These are phyloP conservation scores for Schrenkiella parvula DNA, from an alignment of 345 rosid genomes.

Conservation along the genomic window DNA sequence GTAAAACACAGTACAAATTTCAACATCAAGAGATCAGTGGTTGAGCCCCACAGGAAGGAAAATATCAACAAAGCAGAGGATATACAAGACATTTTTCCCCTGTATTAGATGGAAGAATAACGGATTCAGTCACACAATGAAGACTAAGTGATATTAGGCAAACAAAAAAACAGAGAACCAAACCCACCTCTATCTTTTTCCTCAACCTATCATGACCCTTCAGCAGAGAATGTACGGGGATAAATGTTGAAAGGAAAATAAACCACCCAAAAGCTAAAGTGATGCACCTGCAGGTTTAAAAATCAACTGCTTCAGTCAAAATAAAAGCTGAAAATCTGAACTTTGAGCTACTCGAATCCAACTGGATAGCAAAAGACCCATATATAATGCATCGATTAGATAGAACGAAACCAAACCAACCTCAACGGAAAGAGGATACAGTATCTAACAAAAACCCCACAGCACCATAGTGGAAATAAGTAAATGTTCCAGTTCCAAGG, in stretches of 20 bases:
- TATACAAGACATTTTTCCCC: neutral
- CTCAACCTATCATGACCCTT: conserved; percentile 79
- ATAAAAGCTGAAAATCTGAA: neutral
- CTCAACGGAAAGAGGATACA: conserved; percentile 72
- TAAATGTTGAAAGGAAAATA: conserved; percentile 73
- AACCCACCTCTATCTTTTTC: conserved; percentile 85
- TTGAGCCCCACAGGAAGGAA: neutral
- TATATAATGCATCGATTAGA: neutral
- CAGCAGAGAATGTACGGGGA: conserved; percentile 66
- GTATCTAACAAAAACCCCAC: conserved; percentile 69
- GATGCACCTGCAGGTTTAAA: conserved; percentile 53
- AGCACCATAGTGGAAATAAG: conserved; percentile 83
- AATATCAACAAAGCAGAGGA: conserved; percentile 6
- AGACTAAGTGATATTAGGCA: neutral
- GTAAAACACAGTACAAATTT: neutral
- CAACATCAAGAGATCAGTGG: neutral
- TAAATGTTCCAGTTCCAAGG: conserved; percentile 95
- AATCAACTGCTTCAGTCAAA: neutral
- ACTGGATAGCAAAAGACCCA: neutral
- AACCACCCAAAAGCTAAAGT: conserved; percentile 85
- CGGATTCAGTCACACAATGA: neutral
- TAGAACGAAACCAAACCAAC: conserved; percentile 27
- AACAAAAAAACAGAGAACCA: neutral
- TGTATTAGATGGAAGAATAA: neutral
- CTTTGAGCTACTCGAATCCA: neutral